phyloP scores from a whole-genome alignment of 2,329 filamentous ascomycete genomes.

The Xylaria digitata region DNA sequence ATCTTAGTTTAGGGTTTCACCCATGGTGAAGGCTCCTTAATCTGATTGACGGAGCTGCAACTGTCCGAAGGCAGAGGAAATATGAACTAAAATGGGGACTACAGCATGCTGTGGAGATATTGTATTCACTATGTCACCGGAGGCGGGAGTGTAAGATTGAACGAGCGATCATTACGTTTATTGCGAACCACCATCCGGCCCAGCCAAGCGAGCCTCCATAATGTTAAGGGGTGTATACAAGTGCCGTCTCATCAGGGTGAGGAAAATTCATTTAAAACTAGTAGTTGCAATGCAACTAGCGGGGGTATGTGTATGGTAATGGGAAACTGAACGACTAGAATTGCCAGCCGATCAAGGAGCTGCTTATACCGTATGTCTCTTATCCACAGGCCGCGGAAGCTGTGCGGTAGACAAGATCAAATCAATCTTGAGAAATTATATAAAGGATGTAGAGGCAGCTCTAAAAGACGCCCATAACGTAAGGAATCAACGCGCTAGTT shows the following conservation, averaged over 20 bases:
- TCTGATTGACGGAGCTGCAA: too few species aligned
- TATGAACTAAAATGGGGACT: neutral
- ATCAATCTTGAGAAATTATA: conserved; percentile 34
- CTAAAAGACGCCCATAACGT: conserved; percentile 64
- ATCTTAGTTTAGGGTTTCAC: too few species aligned
- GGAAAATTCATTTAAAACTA: conserved; percentile 29
- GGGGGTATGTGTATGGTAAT: conserved; percentile 38
- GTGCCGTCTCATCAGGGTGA: conserved; percentile 31
- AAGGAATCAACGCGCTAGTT: conserved; percentile 59
- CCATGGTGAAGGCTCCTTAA: too few species aligned
- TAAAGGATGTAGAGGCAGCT: conserved; percentile 9
- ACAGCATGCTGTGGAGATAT: neutral
- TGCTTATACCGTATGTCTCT: conserved; percentile 13
- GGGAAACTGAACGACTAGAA: conserved; percentile 28
- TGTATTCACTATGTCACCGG: conserved; percentile 19
- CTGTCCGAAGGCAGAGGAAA: neutral
- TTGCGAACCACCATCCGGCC: conserved; percentile 27
- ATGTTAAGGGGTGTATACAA: conserved; percentile 38
- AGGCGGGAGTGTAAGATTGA: conserved; percentile 8
- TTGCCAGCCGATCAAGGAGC: conserved; percentile 25
- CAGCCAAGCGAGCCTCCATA: conserved; percentile 32
- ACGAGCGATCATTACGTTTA: conserved; percentile 41
- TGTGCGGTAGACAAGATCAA: conserved; percentile 20
- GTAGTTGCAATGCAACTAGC: conserved; percentile 31
- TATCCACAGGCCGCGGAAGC: conserved; percentile 8